A percentile compares a stretch with the other conserved stretches of the same genome.
phyloP scores from a whole-genome alignment of 2,329 filamentous ascomycete genomes.

The Clarireedia sp. region DNA sequence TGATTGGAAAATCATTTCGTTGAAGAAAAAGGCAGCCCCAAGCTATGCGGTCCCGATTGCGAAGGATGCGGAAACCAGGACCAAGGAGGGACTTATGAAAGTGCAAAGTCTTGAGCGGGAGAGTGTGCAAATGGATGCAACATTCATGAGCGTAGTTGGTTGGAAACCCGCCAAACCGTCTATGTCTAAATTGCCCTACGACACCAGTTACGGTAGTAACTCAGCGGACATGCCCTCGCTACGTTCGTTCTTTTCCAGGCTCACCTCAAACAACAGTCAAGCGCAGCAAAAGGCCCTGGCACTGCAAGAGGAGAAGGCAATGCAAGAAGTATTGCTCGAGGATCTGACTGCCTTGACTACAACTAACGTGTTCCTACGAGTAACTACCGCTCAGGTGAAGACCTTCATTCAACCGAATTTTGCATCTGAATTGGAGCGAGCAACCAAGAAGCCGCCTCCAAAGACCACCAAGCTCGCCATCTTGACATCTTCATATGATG shows the following conservation, averaged over 20 bases:
- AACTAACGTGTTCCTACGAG: slow-evolving; percentile 79
- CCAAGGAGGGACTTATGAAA: slow-evolving; percentile 83
- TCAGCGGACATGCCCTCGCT: slow-evolving; percentile 53
- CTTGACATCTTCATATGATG: slow-evolving; percentile 84
- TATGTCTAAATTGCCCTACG: slow-evolving; percentile 23
- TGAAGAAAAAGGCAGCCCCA: slow-evolving; percentile 81
- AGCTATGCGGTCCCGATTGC: slow-evolving; percentile 66
- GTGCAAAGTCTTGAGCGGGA: slow-evolving; percentile 73
- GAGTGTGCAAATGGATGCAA: slow-evolving; percentile 85
- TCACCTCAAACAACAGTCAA: slow-evolving; percentile 53
- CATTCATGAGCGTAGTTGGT: slow-evolving; percentile 78
- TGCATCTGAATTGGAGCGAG: slow-evolving; percentile 79
- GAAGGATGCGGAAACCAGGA: slow-evolving; percentile 69
- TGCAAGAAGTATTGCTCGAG: slow-evolving; percentile 56
- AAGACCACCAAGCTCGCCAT: slow-evolving; percentile 80
- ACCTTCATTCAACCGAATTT: slow-evolving; percentile 68
- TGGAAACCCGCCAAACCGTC: slow-evolving; percentile 58
- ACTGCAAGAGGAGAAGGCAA: slow-evolving; percentile 53
- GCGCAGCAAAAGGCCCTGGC: slow-evolving; percentile 44
- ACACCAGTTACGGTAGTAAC: slow-evolving; percentile 36
- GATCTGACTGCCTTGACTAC: slow-evolving; percentile 64
- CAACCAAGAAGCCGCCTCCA: slow-evolving; percentile 94
- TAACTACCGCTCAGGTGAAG: slow-evolving; percentile 74
- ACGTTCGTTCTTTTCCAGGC: slow-evolving; percentile 69
- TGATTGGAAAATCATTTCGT: slow-evolving; percentile 68